Conservation (phyloP, 371 early-diverging fungal species). For the Smittium mucronatum region DNA sequence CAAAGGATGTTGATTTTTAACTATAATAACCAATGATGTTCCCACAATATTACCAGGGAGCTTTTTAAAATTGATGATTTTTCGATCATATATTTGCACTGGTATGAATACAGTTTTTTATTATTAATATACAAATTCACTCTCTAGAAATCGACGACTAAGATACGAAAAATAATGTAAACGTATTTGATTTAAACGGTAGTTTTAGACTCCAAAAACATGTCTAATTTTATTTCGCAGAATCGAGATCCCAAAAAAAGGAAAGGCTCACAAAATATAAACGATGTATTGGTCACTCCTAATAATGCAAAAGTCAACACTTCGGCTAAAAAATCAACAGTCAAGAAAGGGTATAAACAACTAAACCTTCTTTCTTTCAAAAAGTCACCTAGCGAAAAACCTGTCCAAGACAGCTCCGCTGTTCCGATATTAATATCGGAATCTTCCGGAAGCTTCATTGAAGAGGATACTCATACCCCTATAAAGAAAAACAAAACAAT, state of each 20-base stretch:
- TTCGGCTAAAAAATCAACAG: neutral
- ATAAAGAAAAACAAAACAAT: neutral
- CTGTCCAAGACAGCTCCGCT: too few relatives aligned
- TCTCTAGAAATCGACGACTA: too few relatives aligned
- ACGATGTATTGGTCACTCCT: neutral
- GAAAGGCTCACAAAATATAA: neutral
- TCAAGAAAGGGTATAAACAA: neutral
- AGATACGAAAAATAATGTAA: neutral
- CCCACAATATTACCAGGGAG: too few relatives aligned
- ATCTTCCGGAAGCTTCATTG: too few relatives aligned
- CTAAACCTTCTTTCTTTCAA: neutral
- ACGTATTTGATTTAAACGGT: neutral
- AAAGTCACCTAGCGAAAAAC: neutral
- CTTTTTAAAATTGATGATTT: too few relatives aligned
- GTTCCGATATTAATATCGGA: too few relatives aligned
- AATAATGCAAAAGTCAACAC: neutral
- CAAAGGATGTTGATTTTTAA: too few relatives aligned
- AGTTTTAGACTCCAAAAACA: neutral
- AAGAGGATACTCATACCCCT: too few relatives aligned
- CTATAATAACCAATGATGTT: too few relatives aligned
- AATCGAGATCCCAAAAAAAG: neutral
- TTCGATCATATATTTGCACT: too few relatives aligned
- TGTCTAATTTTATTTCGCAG: neutral
- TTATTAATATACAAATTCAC: too few relatives aligned
- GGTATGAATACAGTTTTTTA: too few relatives aligned